Conservation (phyloP, 768 basidiomycete genomes). For the Kwoniella europaea region DNA sequence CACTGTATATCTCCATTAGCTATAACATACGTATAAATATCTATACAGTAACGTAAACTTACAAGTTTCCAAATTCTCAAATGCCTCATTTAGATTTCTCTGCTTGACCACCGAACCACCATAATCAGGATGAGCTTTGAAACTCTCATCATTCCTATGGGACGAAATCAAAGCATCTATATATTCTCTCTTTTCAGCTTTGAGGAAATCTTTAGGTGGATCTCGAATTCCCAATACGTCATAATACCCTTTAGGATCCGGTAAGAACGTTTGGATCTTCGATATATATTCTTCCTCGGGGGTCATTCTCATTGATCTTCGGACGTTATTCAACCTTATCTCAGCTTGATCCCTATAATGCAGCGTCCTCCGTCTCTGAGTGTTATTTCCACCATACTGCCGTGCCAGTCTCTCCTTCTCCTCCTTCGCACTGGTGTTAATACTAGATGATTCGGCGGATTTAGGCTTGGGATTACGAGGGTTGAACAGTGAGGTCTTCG, state of each 20-base stretch:
- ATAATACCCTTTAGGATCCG: conserved; percentile 27
- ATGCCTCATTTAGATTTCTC: conserved; percentile 9
- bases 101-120: neutral
- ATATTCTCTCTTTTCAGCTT: conserved; percentile 14
- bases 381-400: neutral
- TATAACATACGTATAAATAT: no score
- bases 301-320: conserved; percentile 3
- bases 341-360: conserved; percentile 11
- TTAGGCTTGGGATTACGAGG: neutral
- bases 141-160: neutral
- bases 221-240: conserved; percentile 12
- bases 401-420: neutral
- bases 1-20: neutral
- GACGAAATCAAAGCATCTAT: conserved; percentile 15
- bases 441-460: neutral
- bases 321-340: neutral
- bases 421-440: neutral
- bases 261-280: conserved; percentile 10
- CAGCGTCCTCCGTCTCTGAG: neutral
- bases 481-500: conserved; percentile 5
- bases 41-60: neutral
- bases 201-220: conserved; percentile 13
- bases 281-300: conserved; percentile 5
- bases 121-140: conserved; percentile 14
- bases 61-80: conserved; percentile 17